Conservation (phyloP, 345 rosid species). For the Camelina laxa region DNA sequence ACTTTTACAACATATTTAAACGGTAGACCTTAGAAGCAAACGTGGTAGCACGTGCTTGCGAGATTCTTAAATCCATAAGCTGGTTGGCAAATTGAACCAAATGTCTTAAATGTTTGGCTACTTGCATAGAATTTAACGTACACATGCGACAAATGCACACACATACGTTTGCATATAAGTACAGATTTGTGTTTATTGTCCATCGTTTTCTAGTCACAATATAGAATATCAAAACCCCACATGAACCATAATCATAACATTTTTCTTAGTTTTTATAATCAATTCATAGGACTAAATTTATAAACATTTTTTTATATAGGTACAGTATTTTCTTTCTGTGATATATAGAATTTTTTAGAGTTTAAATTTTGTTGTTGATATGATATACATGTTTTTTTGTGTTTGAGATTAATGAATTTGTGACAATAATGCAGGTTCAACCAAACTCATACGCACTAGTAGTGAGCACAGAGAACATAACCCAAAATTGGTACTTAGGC, state of each 20-base stretch:
- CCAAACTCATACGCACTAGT: slow-evolving; percentile 90
- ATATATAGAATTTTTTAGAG: too few relatives aligned
- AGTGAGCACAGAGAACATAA: slow-evolving; percentile 93
- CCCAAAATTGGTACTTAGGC: slow-evolving; percentile 88
- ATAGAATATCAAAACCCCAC: not conserved
- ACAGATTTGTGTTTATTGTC: not conserved
- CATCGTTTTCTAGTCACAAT: not conserved
- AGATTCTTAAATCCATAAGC: not conserved
- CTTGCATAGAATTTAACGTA: not conserved
- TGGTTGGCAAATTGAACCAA: slow-evolving; percentile 36
- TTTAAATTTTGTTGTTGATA: not conserved
- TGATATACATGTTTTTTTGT: not conserved
- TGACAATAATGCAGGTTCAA: slow-evolving; percentile 55
- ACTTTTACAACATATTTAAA: not conserved
- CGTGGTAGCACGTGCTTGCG: slow-evolving; percentile 38
- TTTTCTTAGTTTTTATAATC: not conserved
- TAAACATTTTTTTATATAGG: too few relatives aligned
- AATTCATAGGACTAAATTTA: too few relatives aligned
- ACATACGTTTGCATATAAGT: not conserved
- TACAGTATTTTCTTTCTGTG: too few relatives aligned
- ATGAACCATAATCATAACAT: not conserved
- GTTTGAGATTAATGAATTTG: not conserved
- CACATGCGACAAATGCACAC: slow-evolving; percentile 3
- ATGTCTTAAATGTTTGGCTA: not conserved
- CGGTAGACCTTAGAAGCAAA: slow-evolving; percentile 7